A percentile compares a stretch with the other conserved stretches of the same genome.
Conservation (phyloP, 176 grass and related monocot species). For the Themeda triandra region DNA sequence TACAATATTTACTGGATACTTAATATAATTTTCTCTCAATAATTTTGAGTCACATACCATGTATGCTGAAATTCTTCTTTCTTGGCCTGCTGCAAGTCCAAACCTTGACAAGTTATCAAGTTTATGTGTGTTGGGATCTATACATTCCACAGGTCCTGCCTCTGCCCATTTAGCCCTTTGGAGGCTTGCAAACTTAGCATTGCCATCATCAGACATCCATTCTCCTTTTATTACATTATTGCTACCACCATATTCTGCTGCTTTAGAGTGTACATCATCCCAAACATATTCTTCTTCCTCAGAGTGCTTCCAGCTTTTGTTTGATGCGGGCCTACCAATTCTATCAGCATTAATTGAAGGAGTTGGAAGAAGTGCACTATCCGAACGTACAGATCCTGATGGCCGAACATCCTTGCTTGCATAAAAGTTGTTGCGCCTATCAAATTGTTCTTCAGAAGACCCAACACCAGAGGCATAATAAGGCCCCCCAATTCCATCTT, state of each 20-base stretch:
- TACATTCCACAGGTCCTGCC: constrained; percentile 23
- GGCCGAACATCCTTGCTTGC: constrained; percentile 35
- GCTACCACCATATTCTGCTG: constrained; percentile 37
- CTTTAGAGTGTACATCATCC: constrained; percentile 67
- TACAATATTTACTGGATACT: neutral
- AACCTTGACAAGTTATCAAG: constrained; percentile 37
- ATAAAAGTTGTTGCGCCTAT: constrained; percentile 43
- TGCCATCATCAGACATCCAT: constrained; percentile 43
- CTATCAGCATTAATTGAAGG: constrained; percentile 46
- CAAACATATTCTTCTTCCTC: constrained; percentile 98
- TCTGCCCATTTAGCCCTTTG: constrained; percentile 59
- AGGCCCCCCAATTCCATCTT: constrained; percentile 40
- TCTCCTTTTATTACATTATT: constrained; percentile 56
- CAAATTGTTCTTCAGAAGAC: constrained; percentile 42
- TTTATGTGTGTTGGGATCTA: constrained; percentile 38
- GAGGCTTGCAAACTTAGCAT: constrained; percentile 41
- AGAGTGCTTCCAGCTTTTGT: constrained; percentile 86
- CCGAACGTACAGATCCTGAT: constrained; percentile 46
- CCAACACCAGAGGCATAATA: constrained; percentile 34
- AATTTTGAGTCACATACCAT: constrained; percentile 46
- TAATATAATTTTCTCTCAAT: neutral
- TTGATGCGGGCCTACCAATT: constrained; percentile 46
- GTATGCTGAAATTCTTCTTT: constrained; percentile 38
- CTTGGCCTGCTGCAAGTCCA: constrained; percentile 37
- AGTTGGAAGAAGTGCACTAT: constrained; percentile 41